Conservation (phyloP, 2,329 filamentous ascomycete genomes). For the Hymenoscyphus occultus region DNA sequence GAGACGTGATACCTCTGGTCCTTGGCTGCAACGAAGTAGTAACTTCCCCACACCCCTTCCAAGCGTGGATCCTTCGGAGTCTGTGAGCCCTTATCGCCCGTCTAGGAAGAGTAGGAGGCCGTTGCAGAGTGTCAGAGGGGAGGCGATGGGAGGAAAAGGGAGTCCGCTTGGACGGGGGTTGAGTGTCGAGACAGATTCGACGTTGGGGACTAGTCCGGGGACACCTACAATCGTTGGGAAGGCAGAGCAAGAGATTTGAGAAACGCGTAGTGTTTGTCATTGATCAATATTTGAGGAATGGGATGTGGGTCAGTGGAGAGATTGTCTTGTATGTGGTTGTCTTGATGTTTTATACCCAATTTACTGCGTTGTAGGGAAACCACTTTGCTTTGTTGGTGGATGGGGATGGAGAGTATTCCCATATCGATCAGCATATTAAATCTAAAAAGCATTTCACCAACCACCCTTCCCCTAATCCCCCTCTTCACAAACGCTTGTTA, state of each 20-base stretch:
- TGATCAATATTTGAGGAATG: no score
- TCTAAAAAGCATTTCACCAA: no score
- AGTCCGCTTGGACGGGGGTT: constrained; percentile 32
- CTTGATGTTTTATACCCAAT: no score
- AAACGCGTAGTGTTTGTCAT: not conserved
- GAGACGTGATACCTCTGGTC: constrained; percentile 23
- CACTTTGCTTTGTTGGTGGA: no score
- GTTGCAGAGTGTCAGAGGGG: constrained; percentile 27
- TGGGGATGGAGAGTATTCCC: no score
- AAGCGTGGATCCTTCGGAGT: constrained; percentile 22
- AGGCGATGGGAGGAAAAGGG: constrained; percentile 16
- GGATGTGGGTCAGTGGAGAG: no score
- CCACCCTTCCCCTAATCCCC: no score
- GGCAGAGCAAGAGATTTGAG: not conserved
- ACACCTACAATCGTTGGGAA: constrained; percentile 18
- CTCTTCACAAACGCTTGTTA: no score
- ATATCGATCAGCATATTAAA: no score
- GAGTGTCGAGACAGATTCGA: constrained; percentile 33
- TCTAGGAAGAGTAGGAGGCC: constrained; percentile 24
- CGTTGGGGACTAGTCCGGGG: constrained; percentile 33
- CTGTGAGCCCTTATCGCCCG: constrained; percentile 28
- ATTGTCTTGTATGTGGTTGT: no score
- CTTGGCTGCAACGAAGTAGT: constrained; percentile 26
- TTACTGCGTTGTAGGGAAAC: no score
- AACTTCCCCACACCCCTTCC: constrained; percentile 17